Evolutionary conservation across 2,329 filamentous ascomycete species (phyloP).

Genomic region (Phaeosphaeria sp.): DNA sequence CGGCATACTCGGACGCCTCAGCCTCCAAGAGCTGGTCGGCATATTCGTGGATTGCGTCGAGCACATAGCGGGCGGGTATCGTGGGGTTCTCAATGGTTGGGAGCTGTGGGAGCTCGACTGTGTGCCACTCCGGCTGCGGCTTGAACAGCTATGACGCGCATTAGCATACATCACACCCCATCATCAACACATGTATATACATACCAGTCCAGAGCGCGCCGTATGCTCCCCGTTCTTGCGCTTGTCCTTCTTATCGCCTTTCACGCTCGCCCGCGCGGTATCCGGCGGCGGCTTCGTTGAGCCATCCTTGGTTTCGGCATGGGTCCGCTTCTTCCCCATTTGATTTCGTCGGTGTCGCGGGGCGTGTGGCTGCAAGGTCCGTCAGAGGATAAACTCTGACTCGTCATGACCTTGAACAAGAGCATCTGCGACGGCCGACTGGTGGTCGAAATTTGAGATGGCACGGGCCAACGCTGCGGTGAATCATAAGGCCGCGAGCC

Average conservation of each 20-base stretch:
- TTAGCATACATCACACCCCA: constrained; percentile 23
- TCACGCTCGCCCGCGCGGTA: constrained; percentile 37
- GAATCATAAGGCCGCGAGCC: constrained; percentile 1
- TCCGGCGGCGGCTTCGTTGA: constrained; percentile 46
- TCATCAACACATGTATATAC: constrained; percentile 7
- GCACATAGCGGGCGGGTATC: constrained; percentile 58
- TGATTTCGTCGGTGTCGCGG: constrained; percentile 38
- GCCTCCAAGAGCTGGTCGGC: constrained; percentile 77
- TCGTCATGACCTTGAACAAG: constrained; percentile 42
- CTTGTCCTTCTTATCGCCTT: constrained; percentile 36
- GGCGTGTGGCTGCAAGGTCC: constrained; percentile 39
- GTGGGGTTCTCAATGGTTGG: constrained; percentile 54
- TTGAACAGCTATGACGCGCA: constrained; percentile 58
- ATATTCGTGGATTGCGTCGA: constrained; percentile 70
- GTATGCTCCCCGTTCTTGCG: constrained; percentile 44
- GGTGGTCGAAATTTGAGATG: constrained; percentile 31
- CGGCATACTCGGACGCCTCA: constrained; percentile 78
- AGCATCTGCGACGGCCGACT: constrained; percentile 15
- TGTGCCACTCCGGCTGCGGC: constrained; percentile 73
- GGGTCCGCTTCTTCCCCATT: constrained; percentile 52
- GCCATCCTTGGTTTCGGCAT: constrained; percentile 51
- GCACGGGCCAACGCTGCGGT: constrained; percentile 21
- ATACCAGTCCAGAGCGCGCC: constrained; percentile 41
- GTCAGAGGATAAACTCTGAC: constrained; percentile 49
- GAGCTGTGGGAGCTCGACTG: constrained; percentile 62